Conservation (phyloP, 495 filamentous ascomycete species). For the Penicillium ochrochloron region DNA sequence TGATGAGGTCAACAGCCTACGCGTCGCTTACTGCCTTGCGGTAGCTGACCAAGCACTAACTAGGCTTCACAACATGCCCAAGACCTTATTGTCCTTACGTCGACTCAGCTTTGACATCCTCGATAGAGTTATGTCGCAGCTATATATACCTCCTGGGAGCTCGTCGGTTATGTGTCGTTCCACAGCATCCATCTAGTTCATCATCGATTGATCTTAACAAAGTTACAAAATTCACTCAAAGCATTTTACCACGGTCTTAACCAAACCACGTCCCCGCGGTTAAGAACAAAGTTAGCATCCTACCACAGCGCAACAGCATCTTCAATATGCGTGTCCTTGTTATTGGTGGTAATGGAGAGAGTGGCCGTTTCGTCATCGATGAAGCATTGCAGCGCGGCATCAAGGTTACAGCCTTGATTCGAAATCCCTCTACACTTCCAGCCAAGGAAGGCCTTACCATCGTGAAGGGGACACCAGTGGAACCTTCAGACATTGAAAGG, state of each 20-base stretch:
- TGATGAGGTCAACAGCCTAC: slow-evolving; percentile 3
- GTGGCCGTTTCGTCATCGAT: slow-evolving; percentile 45
- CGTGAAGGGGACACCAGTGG: slow-evolving; percentile 44
- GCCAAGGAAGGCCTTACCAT: slow-evolving; percentile 34
- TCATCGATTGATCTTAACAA: slow-evolving; percentile 7
- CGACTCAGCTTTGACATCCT: background rate
- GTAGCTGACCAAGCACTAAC: slow-evolving; percentile 8
- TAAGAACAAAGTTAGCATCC: slow-evolving; percentile 10
- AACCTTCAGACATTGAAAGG: slow-evolving; percentile 37
- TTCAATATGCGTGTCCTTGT: slow-evolving; percentile 48
- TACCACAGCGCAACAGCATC: slow-evolving; percentile 14
- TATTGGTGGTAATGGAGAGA: slow-evolving; percentile 49
- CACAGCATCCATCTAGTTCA: background rate
- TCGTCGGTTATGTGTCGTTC: slow-evolving; percentile 4
- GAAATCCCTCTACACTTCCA: slow-evolving; percentile 36
- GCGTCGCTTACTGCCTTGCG: background rate
- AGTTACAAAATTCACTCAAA: slow-evolving; percentile 5
- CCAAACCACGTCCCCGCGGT: background rate
- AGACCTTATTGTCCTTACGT: background rate
- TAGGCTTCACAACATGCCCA: background rate
- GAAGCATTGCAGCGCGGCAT: slow-evolving; percentile 46
- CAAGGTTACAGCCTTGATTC: slow-evolving; percentile 47
- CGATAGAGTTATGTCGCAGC: slow-evolving; percentile 6
- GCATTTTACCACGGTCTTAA: slow-evolving; percentile 3
- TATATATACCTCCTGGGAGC: slow-evolving; percentile 10